These are phyloP conservation scores for Leccinum glutinopallens DNA, from an alignment of 1,284 basidiomycete genomes.

Conservation along the genomic window DNA sequence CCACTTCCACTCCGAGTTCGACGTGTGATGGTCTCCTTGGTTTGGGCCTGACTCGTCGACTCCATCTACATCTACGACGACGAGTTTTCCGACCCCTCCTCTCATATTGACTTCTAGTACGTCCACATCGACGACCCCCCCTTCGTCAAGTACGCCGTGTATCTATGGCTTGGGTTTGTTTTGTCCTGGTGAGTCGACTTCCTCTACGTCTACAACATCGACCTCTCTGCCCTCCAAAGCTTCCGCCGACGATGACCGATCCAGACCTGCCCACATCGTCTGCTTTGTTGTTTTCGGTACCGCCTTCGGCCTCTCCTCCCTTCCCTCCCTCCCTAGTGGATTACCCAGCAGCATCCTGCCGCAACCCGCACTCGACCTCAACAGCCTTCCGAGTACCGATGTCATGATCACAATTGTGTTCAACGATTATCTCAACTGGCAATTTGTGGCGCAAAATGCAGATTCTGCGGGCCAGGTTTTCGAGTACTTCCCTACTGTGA, in stretches of 20 bases:
- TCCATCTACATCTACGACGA: background rate
- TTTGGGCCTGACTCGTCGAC: background rate
- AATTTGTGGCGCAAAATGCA: constrained; percentile 52
- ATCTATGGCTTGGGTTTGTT: background rate
- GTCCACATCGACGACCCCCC: background rate
- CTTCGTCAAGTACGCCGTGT: background rate
- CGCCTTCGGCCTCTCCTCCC: constrained; percentile 37
- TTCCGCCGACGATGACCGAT: constrained; percentile 40
- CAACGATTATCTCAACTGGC: constrained; percentile 58
- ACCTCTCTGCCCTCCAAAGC: constrained; percentile 21
- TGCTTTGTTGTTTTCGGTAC: constrained; percentile 27
- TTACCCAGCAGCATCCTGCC: constrained; percentile 65
- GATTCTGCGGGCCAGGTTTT: constrained; percentile 65
- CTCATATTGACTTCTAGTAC: background rate
- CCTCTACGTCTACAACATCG: background rate
- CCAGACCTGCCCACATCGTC: constrained; percentile 59
- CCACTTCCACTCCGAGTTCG: background rate
- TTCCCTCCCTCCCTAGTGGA: constrained; percentile 53
- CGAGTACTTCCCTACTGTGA: constrained; percentile 53
- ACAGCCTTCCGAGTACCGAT: constrained; percentile 39
- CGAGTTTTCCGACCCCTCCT: background rate
- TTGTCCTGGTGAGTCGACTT: background rate
- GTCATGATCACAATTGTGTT: constrained; percentile 62
- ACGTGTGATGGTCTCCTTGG: background rate
- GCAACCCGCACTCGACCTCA: constrained; percentile 31